Percentiles rank a stretch among this genome's conserved stretches.
These are phyloP conservation scores for Globisporangium nodosum DNA, from an alignment of 352 stramenopile species.

Conservation along the genomic window DNA sequence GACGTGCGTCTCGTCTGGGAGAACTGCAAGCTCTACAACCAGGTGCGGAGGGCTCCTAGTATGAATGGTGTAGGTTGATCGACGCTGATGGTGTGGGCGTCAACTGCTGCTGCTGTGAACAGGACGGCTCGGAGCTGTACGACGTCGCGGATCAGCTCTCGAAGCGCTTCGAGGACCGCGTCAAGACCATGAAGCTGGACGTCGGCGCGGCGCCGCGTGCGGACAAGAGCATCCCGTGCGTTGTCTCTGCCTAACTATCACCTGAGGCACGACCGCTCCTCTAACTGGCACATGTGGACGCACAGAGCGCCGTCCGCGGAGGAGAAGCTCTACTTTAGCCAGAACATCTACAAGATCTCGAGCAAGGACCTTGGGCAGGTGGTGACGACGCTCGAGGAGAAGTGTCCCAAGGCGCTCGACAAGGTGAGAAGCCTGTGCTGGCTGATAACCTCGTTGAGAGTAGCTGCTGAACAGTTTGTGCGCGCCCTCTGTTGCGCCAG, in stretches of 20 bases:
- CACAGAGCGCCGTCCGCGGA: conserved; percentile 66
- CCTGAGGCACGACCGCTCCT: too few relatives aligned
- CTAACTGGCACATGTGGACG: conserved; percentile 1
- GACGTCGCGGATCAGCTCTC: conserved; percentile 73
- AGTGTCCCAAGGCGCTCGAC: conserved; percentile 80
- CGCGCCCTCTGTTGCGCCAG: conserved; percentile 15
- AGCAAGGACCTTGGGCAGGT: conserved; percentile 67
- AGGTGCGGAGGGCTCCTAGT: conserved; percentile 13
- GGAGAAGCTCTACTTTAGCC: conserved; percentile 83
- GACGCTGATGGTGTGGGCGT: not conserved
- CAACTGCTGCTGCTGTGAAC: not conserved
- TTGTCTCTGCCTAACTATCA: not conserved
- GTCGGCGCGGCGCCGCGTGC: conserved; percentile 51
- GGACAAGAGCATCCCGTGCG: conserved; percentile 70
- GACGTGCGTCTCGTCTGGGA: conserved; percentile 85
- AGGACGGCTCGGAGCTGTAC: conserved; percentile 87
- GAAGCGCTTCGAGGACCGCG: conserved; percentile 86
- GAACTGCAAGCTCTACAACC: conserved; percentile 87
- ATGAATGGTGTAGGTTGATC: too few relatives aligned
- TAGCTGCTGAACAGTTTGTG: not conserved
- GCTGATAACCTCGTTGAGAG: not conserved
- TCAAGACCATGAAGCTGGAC: conserved; percentile 80
- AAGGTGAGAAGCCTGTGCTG: conserved; percentile 30
- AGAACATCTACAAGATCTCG: conserved; percentile 87
- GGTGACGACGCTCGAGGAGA: conserved; percentile 78